Evolutionary conservation across 2,329 filamentous ascomycete species (phyloP).

Genomic region (Coleophoma eucalyptorum): DNA sequence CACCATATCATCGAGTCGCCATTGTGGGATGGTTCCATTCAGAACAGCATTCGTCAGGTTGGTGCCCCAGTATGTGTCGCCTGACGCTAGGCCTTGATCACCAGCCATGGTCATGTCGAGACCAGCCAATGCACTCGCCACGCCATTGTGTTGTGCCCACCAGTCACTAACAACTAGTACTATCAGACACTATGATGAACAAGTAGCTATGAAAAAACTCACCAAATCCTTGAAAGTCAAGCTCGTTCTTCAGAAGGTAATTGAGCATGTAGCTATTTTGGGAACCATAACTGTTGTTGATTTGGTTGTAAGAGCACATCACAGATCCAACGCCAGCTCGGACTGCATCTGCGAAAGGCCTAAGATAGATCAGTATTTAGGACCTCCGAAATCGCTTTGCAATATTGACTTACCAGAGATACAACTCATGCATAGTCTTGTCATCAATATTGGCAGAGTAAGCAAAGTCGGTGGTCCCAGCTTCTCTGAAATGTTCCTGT

Average conservation of each 20-base stretch:
- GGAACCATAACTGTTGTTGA: slow-evolving; percentile 78
- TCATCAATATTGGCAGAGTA: slow-evolving; percentile 63
- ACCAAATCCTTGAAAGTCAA: slow-evolving; percentile 74
- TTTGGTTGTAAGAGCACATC: slow-evolving; percentile 71
- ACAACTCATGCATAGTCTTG: slow-evolving; percentile 56
- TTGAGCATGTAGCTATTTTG: slow-evolving; percentile 76
- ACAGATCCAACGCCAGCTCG: slow-evolving; percentile 73
- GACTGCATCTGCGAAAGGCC: slow-evolving; percentile 51
- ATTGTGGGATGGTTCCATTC: slow-evolving; percentile 86
- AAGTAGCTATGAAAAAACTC: not conserved
- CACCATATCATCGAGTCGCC: slow-evolving; percentile 88
- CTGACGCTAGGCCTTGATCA: slow-evolving; percentile 72
- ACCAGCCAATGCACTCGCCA: slow-evolving; percentile 65
- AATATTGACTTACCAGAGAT: slow-evolving; percentile 39
- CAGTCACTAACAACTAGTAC: slow-evolving; percentile 67
- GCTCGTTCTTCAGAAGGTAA: slow-evolving; percentile 71
- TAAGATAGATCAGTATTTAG: slow-evolving; percentile 10
- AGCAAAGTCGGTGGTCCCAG: slow-evolving; percentile 50
- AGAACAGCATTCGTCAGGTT: slow-evolving; percentile 85
- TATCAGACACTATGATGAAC: slow-evolving; percentile 5
- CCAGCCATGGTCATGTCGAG: slow-evolving; percentile 86
- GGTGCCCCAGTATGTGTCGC: slow-evolving; percentile 62
- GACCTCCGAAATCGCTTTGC: not conserved
- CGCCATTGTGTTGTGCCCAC: slow-evolving; percentile 70
- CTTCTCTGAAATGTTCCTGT: slow-evolving; percentile 49